Percentiles rank a stretch among this genome's conserved stretches.
phyloP scores from a whole-genome alignment of 192 early-diverging fungal genomes.

The Obelidium mucronatum region DNA sequence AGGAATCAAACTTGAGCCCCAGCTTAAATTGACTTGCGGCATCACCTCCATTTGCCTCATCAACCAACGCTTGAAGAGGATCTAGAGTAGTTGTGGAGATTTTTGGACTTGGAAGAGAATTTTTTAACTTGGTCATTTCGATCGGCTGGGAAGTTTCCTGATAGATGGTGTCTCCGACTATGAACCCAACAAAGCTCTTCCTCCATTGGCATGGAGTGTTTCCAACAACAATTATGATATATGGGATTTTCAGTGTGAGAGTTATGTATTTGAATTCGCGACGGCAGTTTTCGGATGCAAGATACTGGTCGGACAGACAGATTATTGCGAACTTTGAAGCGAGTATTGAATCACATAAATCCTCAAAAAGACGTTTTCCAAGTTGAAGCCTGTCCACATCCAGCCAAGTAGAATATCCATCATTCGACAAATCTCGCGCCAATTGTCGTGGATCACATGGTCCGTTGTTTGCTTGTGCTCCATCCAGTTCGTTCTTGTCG shows the following conservation, averaged over 20 bases:
- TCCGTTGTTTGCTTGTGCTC: neutral
- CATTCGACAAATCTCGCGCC: neutral
- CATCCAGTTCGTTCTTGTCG: neutral
- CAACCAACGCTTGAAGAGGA: neutral
- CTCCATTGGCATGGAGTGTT: neutral
- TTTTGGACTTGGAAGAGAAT: neutral
- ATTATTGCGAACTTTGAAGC: neutral
- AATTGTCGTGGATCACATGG: conserved; percentile 11
- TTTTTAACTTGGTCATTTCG: neutral
- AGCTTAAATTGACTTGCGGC: neutral
- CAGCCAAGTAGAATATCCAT: conserved; percentile 25
- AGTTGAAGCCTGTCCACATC: conserved; percentile 25
- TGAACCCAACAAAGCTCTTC: neutral
- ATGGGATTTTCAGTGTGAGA: conserved; percentile 11
- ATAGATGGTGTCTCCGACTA: neutral
- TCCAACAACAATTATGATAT: conserved; percentile 19
- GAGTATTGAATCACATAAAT: neutral
- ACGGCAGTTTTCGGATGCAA: conserved; percentile 21
- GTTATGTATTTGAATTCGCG: conserved; percentile 16
- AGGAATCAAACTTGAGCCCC: neutral
- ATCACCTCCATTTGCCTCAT: neutral
- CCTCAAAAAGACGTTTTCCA: conserved; percentile 13
- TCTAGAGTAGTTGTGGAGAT: neutral
- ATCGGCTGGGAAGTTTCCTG: neutral
- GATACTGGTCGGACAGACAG: conserved; percentile 21